Evolutionary conservation across 1,284 basidiomycete species (phyloP).

Genomic region (Malassezia caprae): DNA sequence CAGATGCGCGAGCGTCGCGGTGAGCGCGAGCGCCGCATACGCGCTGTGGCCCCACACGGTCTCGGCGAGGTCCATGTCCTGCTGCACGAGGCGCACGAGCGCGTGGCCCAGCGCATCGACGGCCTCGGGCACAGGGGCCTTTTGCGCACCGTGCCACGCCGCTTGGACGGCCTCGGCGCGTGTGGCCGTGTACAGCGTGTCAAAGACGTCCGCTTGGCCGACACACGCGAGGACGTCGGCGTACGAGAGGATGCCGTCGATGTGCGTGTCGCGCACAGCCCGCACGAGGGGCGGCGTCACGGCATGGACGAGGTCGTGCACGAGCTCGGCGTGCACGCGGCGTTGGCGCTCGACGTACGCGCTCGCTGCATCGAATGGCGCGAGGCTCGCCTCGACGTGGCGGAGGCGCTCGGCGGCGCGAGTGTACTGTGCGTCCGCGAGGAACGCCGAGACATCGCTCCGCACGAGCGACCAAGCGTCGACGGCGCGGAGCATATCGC

Average conservation of each 20-base stretch:
- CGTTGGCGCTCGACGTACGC: slow-evolving; percentile 9
- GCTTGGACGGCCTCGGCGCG: not conserved
- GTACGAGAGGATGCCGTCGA: not conserved
- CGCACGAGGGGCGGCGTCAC: not conserved
- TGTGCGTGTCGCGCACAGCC: not conserved
- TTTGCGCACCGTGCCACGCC: not conserved
- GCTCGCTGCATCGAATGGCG: slow-evolving; percentile 57
- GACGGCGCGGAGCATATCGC: slow-evolving; percentile 76
- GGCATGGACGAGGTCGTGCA: not conserved
- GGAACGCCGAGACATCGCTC: slow-evolving; percentile 70
- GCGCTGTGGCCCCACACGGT: not conserved
- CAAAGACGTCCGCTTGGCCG: not conserved
- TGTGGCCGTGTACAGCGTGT: not conserved
- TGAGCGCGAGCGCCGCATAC: not conserved
- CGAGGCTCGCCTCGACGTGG: slow-evolving; percentile 74
- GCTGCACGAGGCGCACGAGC: not conserved
- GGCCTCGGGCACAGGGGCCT: not conserved
- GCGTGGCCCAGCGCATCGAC: not conserved
- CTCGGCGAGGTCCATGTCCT: slow-evolving; percentile 1
- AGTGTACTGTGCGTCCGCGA: slow-evolving; percentile 60
- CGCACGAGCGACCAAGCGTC: slow-evolving; percentile 90
- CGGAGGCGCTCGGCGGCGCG: slow-evolving; percentile 78
- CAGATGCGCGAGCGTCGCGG: not conserved
- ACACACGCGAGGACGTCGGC: slow-evolving; percentile 5
- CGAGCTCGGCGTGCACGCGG: not conserved